Evolutionary conservation across 202 grass and related monocot genomes (phyloP), one percentile per base, ranked within the genome.

Genomic region (Musa balbisiana): DNA sequence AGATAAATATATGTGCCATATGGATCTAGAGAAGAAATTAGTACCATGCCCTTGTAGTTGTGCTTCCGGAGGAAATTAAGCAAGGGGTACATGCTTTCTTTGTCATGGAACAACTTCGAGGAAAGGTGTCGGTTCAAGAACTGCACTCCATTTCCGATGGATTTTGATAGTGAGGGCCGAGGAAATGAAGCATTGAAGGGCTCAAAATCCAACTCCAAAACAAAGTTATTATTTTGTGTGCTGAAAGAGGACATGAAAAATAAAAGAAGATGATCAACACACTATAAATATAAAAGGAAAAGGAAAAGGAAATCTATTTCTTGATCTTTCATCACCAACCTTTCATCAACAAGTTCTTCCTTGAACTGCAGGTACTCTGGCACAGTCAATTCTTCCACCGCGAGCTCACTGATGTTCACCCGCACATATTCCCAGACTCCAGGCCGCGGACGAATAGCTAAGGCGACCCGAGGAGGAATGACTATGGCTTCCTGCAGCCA

Each of bases 31-130:
- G 54, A 19, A 55, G 53, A 67, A 71, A 53, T 26, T 29, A 58
- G 84, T 85, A 98, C 95, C 95, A 92, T 98, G 62, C 95, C 95
- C 91, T 98, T 98, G 86, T 98, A 98, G 83, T 98, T 92, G 78
- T 98, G 95, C 0, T 87, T 85, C 0, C 95, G 87, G 75, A 98
- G 95, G 83, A 98, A 98, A 80, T 92, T 94, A 68, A 98, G 91
- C 78, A 98, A 74, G 11, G 95, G 95, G 73, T 94, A 87, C 88
- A 98, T 84, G 83, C 95, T 98, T 68, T 98, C 95, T 84, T 87
- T 98, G 80, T 94, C 95, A 76, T 90, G 83, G 89, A 98, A 98
- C 71, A 98, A 85, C 87, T 98, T 98, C 0, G 95, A 98, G 1
- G 95, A 98, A 72, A 98, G 87, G 75, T 98, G 95, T 26, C 95